Evolutionary conservation across 176 grass and related monocot genomes (phyloP).

Genomic region (Carex myosuroides): DNA sequence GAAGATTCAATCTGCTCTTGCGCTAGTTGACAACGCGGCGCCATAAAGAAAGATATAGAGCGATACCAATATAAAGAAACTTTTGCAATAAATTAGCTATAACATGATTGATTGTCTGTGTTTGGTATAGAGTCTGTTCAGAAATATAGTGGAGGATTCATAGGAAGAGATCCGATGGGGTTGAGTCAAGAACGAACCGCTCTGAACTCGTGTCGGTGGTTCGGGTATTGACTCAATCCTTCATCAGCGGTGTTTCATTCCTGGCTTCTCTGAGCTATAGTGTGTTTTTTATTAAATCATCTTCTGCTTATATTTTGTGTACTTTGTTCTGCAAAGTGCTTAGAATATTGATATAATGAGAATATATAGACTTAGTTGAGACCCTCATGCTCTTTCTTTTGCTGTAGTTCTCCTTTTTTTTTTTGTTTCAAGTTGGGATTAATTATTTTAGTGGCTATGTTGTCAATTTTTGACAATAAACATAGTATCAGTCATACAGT

Average conservation of each 20-base stretch:
- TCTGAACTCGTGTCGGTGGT: constrained; percentile 36
- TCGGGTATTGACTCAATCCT: constrained; percentile 45
- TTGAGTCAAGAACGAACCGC: constrained; percentile 93
- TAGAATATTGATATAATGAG: not conserved
- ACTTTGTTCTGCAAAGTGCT: constrained; percentile 6
- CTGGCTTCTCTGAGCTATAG: constrained; percentile 12
- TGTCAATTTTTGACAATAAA: not conserved
- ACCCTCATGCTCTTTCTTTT: not conserved
- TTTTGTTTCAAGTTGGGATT: not conserved
- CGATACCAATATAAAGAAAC: constrained; percentile 29
- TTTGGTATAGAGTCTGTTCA: constrained; percentile 35
- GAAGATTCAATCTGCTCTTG: constrained; percentile 55
- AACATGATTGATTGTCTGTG: constrained; percentile 45
- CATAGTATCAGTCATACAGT: not conserved
- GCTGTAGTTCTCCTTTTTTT: no score
- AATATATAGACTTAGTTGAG: not conserved
- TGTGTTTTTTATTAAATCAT: not conserved
- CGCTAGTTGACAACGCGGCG: not conserved
- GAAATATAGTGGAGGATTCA: constrained; percentile 1
- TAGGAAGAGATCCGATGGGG: constrained; percentile 26
- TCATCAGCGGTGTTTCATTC: not conserved
- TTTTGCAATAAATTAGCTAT: constrained; percentile 30
- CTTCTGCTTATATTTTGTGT: constrained; percentile 10
- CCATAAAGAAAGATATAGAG: constrained; percentile 29
- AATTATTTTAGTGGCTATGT: not conserved